Base-by-base conservation (phyloP, 768 basidiomycete genomes). In the Lyophyllum shimeji region DNA sequence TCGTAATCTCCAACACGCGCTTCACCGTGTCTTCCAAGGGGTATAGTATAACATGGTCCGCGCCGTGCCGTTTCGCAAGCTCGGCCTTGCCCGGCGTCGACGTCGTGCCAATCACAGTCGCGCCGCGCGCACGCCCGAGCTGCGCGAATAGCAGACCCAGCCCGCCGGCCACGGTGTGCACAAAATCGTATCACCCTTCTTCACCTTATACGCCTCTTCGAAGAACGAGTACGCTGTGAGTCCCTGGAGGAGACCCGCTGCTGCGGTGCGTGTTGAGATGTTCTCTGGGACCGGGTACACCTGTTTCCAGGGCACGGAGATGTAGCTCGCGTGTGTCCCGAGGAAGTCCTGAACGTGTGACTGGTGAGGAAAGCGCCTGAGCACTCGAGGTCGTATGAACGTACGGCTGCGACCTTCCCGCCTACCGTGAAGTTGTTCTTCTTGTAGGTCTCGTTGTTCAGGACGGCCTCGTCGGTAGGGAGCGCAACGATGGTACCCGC, bases 91-190 rank as follows among this genome's bases (percentile, higher is more conserved):
- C 90, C 20, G 75, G 67, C 0, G 89, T 90, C 1, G 94, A 96
- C 1, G 92, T 92, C 13, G 95, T 98, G 1, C 93, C 96, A 63
- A 99, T 96, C 23, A 98, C 91, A 8, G 84, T 88, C 1, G 90
- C 95, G 5, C 96, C 96, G 18, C 83, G 76, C 43, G 77, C 74
- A 66, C 83, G 86, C 37, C 85, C 84, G 29, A 90, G 67, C 73
- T 96, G 88, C 8, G 82, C 76, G 52, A 86, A 78, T 27, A 88
- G 66, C 24, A 88, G 75, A 2, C 85, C 96, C 9, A 97, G 78
- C 11, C 95, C 95, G 29, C 96, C 96, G 0, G 96, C 95, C 31
- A 96, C 82, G 29, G 96, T 95, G 67, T 97, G 92, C 1, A 98
- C 81, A 47, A 96, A 53, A 95, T 84, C 46, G 75, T 81, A 64